Base-by-base conservation (phyloP, 2,329 filamentous ascomycete species). In the Fusarium nanum region DNA sequence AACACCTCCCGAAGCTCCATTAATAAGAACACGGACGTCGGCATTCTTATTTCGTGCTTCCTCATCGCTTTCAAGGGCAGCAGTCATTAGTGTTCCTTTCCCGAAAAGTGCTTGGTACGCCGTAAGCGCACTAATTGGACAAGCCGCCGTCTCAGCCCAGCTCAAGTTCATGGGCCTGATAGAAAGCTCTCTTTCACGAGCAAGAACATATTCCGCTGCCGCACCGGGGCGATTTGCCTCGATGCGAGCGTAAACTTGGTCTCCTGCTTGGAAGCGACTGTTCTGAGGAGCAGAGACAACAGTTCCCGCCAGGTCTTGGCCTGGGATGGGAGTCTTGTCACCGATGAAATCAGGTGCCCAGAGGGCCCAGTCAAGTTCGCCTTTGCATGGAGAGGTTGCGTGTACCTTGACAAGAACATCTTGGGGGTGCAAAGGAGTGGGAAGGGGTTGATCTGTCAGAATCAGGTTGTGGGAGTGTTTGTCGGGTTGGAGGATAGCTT, bases 81-180 rank as follows among this genome's bases (percentile, higher is more conserved):
- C 2, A 0, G 52, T 12, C 12, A 70, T 48, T 6, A 72, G 20
- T 0, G 48, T 53, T 0, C 70, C 70, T 6, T 60, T 67, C 63
- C 80, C 59, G 5, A 73, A 73, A 22, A 83, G 60, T 9, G 74
- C 76, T 68, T 83, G 82, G 60, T 76, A 81, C 6, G 81, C 82
- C 1, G 82, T 83, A 27, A 83, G 67, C 16, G 81, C 80, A 58
- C 78, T 80, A 22, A 83, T 72, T 4, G 81, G 81, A 28, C 78
- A 75, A 6, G 80, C 78, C 2, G 81, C 79, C 0, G 81, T 78
- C 23, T 81, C 75, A 37, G 34, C 34, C 34, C 34, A 37, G 18
- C 34, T 37, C 34, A 37, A 37, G 18, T 37, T 37, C 6, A 3
- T 37, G 10, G 34, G 34, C 6, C 18, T 37, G 6, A 37, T 37